phyloP scores from a whole-genome alignment of 495 filamentous ascomycete species.

The Symbiotaphrina buchneri region DNA sequence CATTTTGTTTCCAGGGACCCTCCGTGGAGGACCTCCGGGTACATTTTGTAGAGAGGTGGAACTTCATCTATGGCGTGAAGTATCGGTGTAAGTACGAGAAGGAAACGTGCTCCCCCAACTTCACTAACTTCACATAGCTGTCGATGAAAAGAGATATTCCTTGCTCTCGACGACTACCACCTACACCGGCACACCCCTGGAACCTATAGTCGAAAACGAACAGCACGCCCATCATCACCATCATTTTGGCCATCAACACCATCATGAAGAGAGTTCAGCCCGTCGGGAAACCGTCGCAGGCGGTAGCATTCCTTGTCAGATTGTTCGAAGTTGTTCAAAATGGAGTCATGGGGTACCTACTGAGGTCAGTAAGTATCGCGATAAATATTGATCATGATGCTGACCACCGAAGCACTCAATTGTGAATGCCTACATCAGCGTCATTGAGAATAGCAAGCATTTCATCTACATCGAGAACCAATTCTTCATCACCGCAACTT shows the following conservation, averaged over 20 bases:
- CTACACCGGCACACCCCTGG: no score
- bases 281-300: no score
- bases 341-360: constrained; percentile 48
- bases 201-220: no score
- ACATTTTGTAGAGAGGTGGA: constrained; percentile 82
- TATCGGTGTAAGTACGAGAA: no score
- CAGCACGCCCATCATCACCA: no score
- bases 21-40: constrained; percentile 52
- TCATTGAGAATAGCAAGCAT: constrained; percentile 1
- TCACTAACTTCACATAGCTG: no score
- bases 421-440: constrained; percentile 49
- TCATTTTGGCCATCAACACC: no score
- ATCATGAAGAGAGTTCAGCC: constrained; percentile 6
- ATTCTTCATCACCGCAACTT: constrained; percentile 2
- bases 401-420: constrained; percentile 94
- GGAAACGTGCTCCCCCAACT: no score
- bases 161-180: no score
- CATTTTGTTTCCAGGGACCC: constrained; percentile 58
- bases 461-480: constrained; percentile 3
- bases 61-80: constrained; percentile 74
- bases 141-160: no score
- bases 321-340: constrained; percentile 44
- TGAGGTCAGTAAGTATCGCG: constrained; percentile 11
- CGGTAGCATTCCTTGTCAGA: constrained; percentile 33
- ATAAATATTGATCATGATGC: no score